Conservation (phyloP, 306 rosid species). For the Fragaria nilgerrensis region DNA sequence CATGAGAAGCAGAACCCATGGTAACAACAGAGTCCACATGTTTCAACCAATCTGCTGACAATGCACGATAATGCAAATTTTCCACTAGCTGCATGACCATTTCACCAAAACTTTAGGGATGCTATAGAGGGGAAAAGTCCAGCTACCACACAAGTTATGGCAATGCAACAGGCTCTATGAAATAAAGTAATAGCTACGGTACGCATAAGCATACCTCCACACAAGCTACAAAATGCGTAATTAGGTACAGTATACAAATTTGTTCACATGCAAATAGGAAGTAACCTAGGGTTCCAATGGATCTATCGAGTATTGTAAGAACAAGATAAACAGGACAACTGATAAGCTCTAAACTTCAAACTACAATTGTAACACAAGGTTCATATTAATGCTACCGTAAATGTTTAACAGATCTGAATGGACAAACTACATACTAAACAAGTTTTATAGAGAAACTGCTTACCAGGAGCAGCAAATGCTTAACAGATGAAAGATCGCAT, state of each 20-base stretch:
- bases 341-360: background rate
- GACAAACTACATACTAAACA: background rate
- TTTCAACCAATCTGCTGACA: constrained; percentile 83
- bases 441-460: constrained; percentile 27
- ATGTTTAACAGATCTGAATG: constrained; percentile 1
- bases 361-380: background rate
- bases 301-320: background rate
- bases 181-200: background rate
- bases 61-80: constrained; percentile 62
- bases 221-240: background rate
- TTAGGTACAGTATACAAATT: background rate
- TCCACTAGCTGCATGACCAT: constrained; percentile 64
- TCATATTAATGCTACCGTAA: background rate
- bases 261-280: background rate
- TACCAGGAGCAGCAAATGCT: constrained; percentile 71
- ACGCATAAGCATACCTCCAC: background rate
- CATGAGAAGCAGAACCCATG: constrained; percentile 85
- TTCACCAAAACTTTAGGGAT: constrained; percentile 17
- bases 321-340: background rate
- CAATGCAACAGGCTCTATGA: background rate
- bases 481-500: constrained; percentile 54
- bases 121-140: constrained; percentile 18
- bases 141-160: constrained; percentile 2
- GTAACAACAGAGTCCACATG: constrained; percentile 74
- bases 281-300: background rate